Evolutionary conservation across 768 basidiomycete species (phyloP).

Genomic region (Phylloporus rhodoxanthus): DNA sequence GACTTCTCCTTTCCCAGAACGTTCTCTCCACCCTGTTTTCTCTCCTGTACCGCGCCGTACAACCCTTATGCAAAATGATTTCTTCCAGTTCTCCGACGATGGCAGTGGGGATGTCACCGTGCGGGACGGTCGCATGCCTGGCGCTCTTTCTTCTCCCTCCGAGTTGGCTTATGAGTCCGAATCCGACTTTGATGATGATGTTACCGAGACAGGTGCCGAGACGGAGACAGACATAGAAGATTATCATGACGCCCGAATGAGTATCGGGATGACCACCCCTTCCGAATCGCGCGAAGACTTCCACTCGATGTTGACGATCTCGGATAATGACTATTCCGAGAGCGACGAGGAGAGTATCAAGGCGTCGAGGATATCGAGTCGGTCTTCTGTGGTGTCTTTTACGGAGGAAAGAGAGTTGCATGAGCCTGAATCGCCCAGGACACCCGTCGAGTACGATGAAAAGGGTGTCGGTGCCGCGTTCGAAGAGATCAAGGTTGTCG

Average conservation of each 20-base stretch:
- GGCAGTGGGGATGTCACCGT: constrained; percentile 32
- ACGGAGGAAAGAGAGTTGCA: constrained; percentile 9
- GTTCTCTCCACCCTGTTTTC: constrained; percentile 17
- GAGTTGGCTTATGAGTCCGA: constrained; percentile 40
- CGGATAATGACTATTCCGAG: constrained; percentile 61
- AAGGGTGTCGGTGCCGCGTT: constrained; percentile 33
- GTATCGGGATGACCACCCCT: constrained; percentile 54
- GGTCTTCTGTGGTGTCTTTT: constrained; percentile 24
- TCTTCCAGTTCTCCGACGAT: constrained; percentile 35
- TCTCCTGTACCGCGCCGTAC: constrained; percentile 32
- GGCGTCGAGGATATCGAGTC: constrained; percentile 45
- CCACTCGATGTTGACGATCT: constrained; percentile 66
- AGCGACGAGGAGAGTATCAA: constrained; percentile 71
- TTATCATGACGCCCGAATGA: constrained; percentile 74
- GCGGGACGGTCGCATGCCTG: constrained; percentile 23
- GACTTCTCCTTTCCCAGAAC: constrained; percentile 30
- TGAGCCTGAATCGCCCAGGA: constrained; percentile 1
- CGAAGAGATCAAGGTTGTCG: constrained; percentile 29
- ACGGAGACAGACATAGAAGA: constrained; percentile 66
- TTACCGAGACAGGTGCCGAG: constrained; percentile 60
- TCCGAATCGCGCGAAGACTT: constrained; percentile 67
- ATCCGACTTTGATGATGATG: constrained; percentile 37
- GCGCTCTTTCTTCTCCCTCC: constrained; percentile 16
- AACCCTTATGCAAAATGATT: constrained; percentile 46
- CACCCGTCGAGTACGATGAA: constrained; percentile 47